Evolutionary conservation across 106 monocot species (phyloP).

Genomic region (Dioscorea zingiberensis): DNA sequence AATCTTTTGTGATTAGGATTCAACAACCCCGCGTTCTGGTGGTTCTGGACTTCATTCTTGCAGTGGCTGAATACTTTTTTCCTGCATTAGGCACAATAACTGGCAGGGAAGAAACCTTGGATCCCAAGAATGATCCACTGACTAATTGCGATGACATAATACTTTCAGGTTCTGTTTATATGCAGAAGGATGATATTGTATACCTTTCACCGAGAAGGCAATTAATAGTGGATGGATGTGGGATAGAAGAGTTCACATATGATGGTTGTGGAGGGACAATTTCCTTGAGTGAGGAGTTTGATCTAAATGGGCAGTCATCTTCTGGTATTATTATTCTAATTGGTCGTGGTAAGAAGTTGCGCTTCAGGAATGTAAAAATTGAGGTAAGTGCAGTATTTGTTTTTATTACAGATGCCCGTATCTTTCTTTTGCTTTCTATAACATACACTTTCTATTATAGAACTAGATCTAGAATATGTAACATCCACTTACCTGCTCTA

Average conservation of each 20-base stretch:
- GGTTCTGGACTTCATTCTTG: conserved; percentile 90
- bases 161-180: conserved; percentile 49
- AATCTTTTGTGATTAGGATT: conserved; percentile 76
- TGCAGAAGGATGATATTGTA: conserved; percentile 54
- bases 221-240: conserved; percentile 79
- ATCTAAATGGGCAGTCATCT: conserved; percentile 27
- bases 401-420: too few relatives aligned
- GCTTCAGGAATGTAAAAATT: conserved; percentile 95
- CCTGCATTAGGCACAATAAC: conserved; percentile 69
- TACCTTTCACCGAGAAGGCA: conserved; percentile 70
- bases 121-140: conserved; percentile 82
- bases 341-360: conserved; percentile 82
- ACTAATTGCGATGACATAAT: conserved; percentile 58
- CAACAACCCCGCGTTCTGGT: conserved; percentile 91
- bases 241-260: conserved; percentile 67
- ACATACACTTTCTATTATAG: too few relatives aligned
- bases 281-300: conserved; percentile 62
- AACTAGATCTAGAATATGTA: too few relatives aligned
- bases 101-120: conserved; percentile 70
- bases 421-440: too few relatives aligned
- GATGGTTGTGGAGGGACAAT: conserved; percentile 89
- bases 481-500: too few relatives aligned
- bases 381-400: conserved; percentile 36
- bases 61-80: conserved; percentile 87
- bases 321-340: conserved; percentile 61